Evolutionary conservation across 1,139 yeast genomes (phyloP).

Genomic region (Saccharomyces hybrid): DNA sequence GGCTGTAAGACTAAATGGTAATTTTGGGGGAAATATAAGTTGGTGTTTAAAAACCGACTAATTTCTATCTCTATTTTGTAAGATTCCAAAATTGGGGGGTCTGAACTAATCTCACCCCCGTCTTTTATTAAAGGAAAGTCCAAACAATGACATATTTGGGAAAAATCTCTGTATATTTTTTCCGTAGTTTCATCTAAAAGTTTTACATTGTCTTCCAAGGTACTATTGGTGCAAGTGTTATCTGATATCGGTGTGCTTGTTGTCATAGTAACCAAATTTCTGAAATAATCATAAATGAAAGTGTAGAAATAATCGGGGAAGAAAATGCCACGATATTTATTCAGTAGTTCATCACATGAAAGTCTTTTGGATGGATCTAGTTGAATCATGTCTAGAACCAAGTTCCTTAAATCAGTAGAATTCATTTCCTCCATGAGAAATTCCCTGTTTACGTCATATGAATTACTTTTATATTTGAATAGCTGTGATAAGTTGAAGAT

Average conservation of each 20-base stretch:
- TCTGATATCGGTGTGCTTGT: slow-evolving; percentile 28
- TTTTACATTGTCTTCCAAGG: slow-evolving; percentile 30
- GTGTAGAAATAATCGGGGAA: slow-evolving; percentile 71
- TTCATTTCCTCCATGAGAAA: slow-evolving; percentile 41
- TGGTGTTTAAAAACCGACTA: neutral
- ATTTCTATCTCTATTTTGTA: slow-evolving; percentile 3
- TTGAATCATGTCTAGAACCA: slow-evolving; percentile 57
- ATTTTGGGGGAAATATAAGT: neutral
- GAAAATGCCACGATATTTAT: slow-evolving; percentile 41
- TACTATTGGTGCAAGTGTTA: slow-evolving; percentile 16
- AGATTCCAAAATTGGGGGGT: slow-evolving; percentile 6
- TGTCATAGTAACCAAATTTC: slow-evolving; percentile 32
- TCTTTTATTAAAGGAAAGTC: slow-evolving; percentile 34
- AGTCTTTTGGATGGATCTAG: slow-evolving; percentile 56
- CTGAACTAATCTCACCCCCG: neutral
- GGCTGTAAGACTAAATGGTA: neutral
- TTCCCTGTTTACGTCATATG: slow-evolving; percentile 47
- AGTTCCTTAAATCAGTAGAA: slow-evolving; percentile 42
- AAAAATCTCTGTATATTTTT: slow-evolving; percentile 51
- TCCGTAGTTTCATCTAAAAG: slow-evolving; percentile 56
- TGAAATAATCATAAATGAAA: slow-evolving; percentile 63
- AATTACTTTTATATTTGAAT: slow-evolving; percentile 70
- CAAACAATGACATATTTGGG: slow-evolving; percentile 43
- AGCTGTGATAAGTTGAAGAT: slow-evolving; percentile 80
- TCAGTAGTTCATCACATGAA: slow-evolving; percentile 48